These are phyloP conservation scores for Agastache rugosa DNA, from an alignment of 257 asterid species.

Conservation along the genomic window DNA sequence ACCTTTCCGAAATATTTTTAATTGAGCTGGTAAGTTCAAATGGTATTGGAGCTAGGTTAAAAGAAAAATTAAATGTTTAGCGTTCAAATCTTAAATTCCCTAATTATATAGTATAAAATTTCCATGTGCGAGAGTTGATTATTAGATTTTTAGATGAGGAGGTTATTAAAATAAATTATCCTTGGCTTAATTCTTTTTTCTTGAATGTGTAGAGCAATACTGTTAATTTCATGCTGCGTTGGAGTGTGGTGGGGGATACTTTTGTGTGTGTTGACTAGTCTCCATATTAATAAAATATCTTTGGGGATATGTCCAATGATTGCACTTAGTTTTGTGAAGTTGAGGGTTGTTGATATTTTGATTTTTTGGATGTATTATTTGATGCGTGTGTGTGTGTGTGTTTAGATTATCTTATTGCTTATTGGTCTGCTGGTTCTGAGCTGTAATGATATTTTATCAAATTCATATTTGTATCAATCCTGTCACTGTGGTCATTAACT, in stretches of 20 bases:
- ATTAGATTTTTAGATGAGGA: background rate
- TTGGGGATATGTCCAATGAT: background rate
- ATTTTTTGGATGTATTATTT: background rate
- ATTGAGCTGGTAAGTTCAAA: background rate
- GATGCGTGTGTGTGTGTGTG: background rate
- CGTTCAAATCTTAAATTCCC: background rate
- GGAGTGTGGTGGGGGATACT: slow-evolving; percentile 8
- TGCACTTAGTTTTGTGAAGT: background rate
- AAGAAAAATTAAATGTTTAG: background rate
- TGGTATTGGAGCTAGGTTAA: background rate
- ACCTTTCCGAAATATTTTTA: background rate
- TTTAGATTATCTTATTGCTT: slow-evolving; percentile 23
- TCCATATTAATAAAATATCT: slow-evolving; percentile 30
- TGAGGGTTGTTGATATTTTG: slow-evolving; percentile 21
- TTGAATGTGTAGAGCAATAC: background rate
- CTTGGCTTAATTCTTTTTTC: background rate
- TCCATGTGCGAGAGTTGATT: background rate
- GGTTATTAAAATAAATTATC: background rate
- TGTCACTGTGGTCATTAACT: background rate
- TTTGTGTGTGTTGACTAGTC: slow-evolving; percentile 33
- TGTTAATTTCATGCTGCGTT: slow-evolving; percentile 4
- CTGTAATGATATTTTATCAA: slow-evolving; percentile 16
- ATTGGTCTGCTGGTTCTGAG: slow-evolving; percentile 16
- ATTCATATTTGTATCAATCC: slow-evolving; percentile 6
- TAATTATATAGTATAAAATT: background rate